Percentiles rank a stretch among this genome's conserved stretches.
These are phyloP conservation scores for Podospora didyma DNA, from an alignment of 495 filamentous ascomycete species.

Conservation along the genomic window DNA sequence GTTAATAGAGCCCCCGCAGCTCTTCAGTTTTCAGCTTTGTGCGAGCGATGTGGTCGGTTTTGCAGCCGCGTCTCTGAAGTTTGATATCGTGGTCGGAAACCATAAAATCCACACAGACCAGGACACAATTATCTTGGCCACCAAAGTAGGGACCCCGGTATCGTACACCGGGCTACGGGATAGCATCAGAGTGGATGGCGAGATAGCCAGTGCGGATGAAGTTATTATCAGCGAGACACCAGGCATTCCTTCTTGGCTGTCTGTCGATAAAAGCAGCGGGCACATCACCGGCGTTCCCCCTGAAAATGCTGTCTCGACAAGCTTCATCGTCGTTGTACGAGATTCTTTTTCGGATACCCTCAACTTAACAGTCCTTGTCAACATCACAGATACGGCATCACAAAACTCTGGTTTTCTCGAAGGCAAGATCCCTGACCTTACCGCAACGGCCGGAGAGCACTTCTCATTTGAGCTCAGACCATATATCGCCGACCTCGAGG, in stretches of 20 bases:
- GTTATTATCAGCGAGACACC: slow-evolving; percentile 45
- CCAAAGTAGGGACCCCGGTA: slow-evolving; percentile 52
- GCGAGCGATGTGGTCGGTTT: slow-evolving; percentile 80
- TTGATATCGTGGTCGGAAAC: slow-evolving; percentile 65
- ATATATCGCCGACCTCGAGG: slow-evolving; percentile 47
- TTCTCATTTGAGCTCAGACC: slow-evolving; percentile 63
- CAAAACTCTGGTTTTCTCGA: slow-evolving; percentile 32
- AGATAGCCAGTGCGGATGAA: slow-evolving; percentile 40
- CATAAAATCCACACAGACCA: slow-evolving; percentile 63
- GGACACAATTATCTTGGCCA: slow-evolving; percentile 53
- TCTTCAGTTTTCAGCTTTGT: slow-evolving; percentile 68
- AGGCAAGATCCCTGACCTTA: slow-evolving; percentile 35
- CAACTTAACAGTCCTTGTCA: slow-evolving; percentile 58
- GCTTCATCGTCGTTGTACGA: slow-evolving; percentile 60
- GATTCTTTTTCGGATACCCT: slow-evolving; percentile 64
- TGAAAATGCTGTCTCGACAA: slow-evolving; percentile 48
- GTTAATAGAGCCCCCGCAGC: slow-evolving; percentile 62
- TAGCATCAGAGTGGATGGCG: slow-evolving; percentile 60
- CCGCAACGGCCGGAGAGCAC: slow-evolving; percentile 57
- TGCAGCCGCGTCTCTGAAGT: slow-evolving; percentile 58
- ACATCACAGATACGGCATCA: slow-evolving; percentile 26
- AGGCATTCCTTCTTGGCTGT: slow-evolving; percentile 64
- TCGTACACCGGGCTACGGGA: slow-evolving; percentile 50
- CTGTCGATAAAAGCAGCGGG: slow-evolving; percentile 60
- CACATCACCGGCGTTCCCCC: slow-evolving; percentile 63